A percentile compares a stretch with the other conserved stretches of the same genome.
phyloP scores from a whole-genome alignment of 345 rosid species.

The Gossypium mustelinum region DNA sequence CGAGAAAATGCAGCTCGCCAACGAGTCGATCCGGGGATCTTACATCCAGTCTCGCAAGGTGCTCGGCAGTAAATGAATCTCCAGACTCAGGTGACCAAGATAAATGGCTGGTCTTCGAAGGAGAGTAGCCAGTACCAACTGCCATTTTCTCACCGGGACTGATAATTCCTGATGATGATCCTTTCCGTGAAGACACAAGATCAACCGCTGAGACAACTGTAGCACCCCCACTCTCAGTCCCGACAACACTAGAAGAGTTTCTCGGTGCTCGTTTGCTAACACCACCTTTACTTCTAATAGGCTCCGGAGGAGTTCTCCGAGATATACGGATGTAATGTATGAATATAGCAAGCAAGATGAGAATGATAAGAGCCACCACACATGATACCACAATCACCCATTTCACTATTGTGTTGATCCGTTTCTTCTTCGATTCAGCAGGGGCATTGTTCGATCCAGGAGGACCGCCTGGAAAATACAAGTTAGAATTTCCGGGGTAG shows the following conservation, averaged over 20 bases:
- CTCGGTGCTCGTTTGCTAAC: conserved; percentile 36
- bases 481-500: conserved; percentile 69
- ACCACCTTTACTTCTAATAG: conserved; percentile 44
- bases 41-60: conserved; percentile 75
- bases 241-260: conserved; percentile 44
- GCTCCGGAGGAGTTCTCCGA: conserved; percentile 45
- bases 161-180: conserved; percentile 70
- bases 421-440: conserved; percentile 47
- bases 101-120: conserved; percentile 66
- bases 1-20: conserved; percentile 89
- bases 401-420: conserved; percentile 50
- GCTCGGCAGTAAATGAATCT: conserved; percentile 81
- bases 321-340: conserved; percentile 56
- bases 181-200: conserved; percentile 68
- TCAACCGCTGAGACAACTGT: conserved; percentile 84
- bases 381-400: conserved; percentile 70
- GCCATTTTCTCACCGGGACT: conserved; percentile 77
- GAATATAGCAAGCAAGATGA: conserved; percentile 72
- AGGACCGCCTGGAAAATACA: conserved; percentile 48
- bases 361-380: conserved; percentile 60
- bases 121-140: conserved; percentile 70
- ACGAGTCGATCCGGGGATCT: conserved; percentile 86
- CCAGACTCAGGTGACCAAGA: conserved; percentile 97
- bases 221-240: conserved; percentile 54
- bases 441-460: conserved; percentile 41